Evolutionary conservation across 1,284 basidiomycete genomes (phyloP), one percentile per base, ranked within the genome.

Genomic region (Papiliotrema terrestris): DNA sequence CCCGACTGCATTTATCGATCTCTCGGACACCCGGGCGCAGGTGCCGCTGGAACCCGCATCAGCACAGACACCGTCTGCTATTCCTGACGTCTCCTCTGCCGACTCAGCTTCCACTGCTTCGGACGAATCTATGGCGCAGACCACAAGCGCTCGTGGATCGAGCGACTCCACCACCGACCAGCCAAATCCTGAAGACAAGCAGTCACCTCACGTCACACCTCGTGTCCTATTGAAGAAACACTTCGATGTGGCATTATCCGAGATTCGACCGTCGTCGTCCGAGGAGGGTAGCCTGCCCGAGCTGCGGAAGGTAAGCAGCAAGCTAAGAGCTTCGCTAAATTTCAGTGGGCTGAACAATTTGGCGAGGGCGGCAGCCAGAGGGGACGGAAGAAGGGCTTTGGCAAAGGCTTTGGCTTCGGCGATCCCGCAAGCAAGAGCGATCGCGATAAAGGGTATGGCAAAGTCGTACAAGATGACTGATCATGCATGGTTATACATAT

Each of bases 301-400:
- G 60, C 78, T 94, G 58, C 83, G 89, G 46, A 91, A 87, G 65
- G 72, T 72, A 49, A 54, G 66, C 51, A 2, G 11, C 29, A 32
- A 32, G 22, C 11, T 6, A 37, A 15, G 36, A 17, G 13, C 1
- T 35, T 41, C 26, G 9, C 32, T 23, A 22, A 20, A 17, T 3
- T 50, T 9, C n/a, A 41, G 75, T 95, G 91, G 91, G 91, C 93
- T 58, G 87, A 91, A 44, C 87, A 92, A 71, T 94, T 91, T 72
- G 91, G 91, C 29, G 90, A 93, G 52, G 73, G 75, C 8, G 76
- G 73, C 8, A 75, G 59, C 29, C 58, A 65, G 51, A 60, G 65
- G 45, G 74, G 73, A 35, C 72, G 71, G 59, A 74, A 73, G 63
- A 69, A 63, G 45, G 75, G 76, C 6, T 79, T 78, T 53, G 78